Evolutionary conservation across 352 stramenopile genomes (phyloP).

Genomic region (Phytophthora idaei): DNA sequence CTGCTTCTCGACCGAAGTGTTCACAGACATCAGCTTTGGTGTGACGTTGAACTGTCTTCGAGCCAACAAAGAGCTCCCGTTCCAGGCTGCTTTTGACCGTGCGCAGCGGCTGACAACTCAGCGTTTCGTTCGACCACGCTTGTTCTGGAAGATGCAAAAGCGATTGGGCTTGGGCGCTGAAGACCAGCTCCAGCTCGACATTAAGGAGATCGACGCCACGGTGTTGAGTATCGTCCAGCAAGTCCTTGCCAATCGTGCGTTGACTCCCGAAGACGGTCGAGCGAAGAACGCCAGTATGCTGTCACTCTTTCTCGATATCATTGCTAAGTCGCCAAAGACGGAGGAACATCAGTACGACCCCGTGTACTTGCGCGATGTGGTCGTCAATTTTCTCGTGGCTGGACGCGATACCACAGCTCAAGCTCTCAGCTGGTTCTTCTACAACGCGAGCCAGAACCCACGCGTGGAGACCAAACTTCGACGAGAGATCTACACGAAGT

Average conservation of each 20-base stretch:
- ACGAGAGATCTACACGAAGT: conserved; percentile 44
- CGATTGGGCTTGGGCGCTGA: conserved; percentile 44
- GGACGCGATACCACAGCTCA: conserved; percentile 83
- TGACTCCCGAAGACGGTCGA: conserved; percentile 8
- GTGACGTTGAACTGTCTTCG: conserved; percentile 46
- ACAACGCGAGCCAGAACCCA: conserved; percentile 56
- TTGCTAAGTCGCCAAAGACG: conserved; percentile 27
- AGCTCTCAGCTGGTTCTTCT: conserved; percentile 78
- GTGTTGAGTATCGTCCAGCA: conserved; percentile 48
- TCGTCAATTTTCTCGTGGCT: conserved; percentile 82
- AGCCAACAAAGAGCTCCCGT: conserved; percentile 46
- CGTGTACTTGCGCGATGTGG: conserved; percentile 68
- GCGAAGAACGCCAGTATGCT: conserved; percentile 21
- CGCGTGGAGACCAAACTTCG: conserved; percentile 51
- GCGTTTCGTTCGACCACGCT: conserved; percentile 48
- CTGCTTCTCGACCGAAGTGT: conserved; percentile 69
- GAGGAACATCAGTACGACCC: conserved; percentile 35
- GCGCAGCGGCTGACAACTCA: conserved; percentile 38
- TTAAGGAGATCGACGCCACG: conserved; percentile 49
- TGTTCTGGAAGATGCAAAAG: conserved; percentile 57
- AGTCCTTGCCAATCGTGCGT: conserved; percentile 27
- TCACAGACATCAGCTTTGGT: conserved; percentile 76
- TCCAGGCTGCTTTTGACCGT: conserved; percentile 64
- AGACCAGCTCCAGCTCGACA: conserved; percentile 39
- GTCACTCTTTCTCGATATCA: conserved; percentile 39